These are phyloP conservation scores for Sporopachydermia quercuum DNA, from an alignment of 805 yeast species.

Conservation along the genomic window DNA sequence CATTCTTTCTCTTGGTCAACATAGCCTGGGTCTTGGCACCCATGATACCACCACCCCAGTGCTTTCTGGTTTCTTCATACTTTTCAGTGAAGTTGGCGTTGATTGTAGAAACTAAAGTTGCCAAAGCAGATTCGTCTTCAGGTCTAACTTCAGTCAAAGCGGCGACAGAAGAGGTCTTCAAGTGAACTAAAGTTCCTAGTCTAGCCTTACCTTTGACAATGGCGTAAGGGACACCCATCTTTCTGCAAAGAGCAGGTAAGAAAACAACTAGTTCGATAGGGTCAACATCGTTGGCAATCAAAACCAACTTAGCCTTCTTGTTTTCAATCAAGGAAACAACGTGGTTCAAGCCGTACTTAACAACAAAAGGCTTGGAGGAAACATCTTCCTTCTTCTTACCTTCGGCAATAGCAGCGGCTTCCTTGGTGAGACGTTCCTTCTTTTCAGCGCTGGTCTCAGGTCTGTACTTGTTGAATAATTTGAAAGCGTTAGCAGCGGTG, in stretches of 20 bases:
- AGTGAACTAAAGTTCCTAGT: slow-evolving; percentile 93
- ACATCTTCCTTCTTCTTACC: slow-evolving; percentile 96
- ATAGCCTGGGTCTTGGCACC: slow-evolving; percentile 88
- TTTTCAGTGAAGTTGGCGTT: slow-evolving; percentile 87
- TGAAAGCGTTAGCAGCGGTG: slow-evolving; percentile 95
- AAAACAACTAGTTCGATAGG: slow-evolving; percentile 95
- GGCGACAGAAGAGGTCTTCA: slow-evolving; percentile 94
- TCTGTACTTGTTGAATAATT: slow-evolving; percentile 97
- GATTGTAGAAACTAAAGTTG: slow-evolving; percentile 84
- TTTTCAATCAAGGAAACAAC: slow-evolving; percentile 93
- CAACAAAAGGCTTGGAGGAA: slow-evolving; percentile 91
- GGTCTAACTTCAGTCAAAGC: slow-evolving; percentile 91
- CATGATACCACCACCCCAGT: slow-evolving; percentile 99
- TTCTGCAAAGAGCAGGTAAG: slow-evolving; percentile 97
- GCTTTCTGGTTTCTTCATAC: slow-evolving; percentile 92
- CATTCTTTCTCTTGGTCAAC: slow-evolving; percentile 54
- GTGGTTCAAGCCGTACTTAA: slow-evolving; percentile 98
- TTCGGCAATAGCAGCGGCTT: slow-evolving; percentile 97
- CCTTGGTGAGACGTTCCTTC: slow-evolving; percentile 98
- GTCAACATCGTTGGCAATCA: slow-evolving; percentile 98
- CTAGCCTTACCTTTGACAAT: slow-evolving; percentile 97
- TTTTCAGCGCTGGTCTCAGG: slow-evolving; percentile 96
- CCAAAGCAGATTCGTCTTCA: slow-evolving; percentile 90
- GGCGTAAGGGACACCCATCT: slow-evolving; percentile 99
- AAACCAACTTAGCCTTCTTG: slow-evolving; percentile 96